These are phyloP conservation scores for Withania somnifera DNA, from an alignment of 305 asterid genomes.

Conservation along the genomic window DNA sequence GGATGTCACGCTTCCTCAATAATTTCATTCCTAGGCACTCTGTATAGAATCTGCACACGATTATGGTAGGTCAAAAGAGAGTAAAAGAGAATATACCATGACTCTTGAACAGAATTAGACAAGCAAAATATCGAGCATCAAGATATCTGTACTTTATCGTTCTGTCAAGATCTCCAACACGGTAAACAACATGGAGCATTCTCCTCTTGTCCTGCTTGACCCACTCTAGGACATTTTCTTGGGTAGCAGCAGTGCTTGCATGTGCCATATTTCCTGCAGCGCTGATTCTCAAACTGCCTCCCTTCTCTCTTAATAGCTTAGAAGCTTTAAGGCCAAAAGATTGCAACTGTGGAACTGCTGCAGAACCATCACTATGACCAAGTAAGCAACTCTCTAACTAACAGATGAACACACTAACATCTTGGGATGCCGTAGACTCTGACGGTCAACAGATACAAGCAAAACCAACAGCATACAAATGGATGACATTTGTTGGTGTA, in stretches of 20 bases:
- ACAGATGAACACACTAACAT: background rate
- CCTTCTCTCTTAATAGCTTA: constrained; percentile 35
- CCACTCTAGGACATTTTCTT: constrained; percentile 76
- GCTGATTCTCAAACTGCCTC: constrained; percentile 18
- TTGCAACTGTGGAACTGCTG: constrained; percentile 58
- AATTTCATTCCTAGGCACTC: constrained; percentile 98
- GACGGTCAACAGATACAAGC: background rate
- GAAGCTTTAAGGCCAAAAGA: constrained; percentile 49
- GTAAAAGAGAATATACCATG: background rate
- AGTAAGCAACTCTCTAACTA: constrained; percentile 2
- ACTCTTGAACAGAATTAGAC: background rate
- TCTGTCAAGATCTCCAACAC: constrained; percentile 95
- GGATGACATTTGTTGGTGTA: background rate
- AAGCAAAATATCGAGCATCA: background rate
- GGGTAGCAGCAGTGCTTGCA: constrained; percentile 51
- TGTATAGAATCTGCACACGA: constrained; percentile 72
- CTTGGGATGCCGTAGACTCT: background rate
- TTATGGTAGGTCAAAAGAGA: background rate
- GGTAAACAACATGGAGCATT: constrained; percentile 96
- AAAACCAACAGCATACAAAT: background rate
- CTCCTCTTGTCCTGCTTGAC: constrained; percentile 85
- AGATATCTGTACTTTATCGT: constrained; percentile 61
- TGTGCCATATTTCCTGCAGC: constrained; percentile 53
- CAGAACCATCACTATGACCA: constrained; percentile 14
- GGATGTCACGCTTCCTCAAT: constrained; percentile 84